phyloP scores from a whole-genome alignment of 192 early-diverging fungal species.

The Coemansia guatemalensis region DNA sequence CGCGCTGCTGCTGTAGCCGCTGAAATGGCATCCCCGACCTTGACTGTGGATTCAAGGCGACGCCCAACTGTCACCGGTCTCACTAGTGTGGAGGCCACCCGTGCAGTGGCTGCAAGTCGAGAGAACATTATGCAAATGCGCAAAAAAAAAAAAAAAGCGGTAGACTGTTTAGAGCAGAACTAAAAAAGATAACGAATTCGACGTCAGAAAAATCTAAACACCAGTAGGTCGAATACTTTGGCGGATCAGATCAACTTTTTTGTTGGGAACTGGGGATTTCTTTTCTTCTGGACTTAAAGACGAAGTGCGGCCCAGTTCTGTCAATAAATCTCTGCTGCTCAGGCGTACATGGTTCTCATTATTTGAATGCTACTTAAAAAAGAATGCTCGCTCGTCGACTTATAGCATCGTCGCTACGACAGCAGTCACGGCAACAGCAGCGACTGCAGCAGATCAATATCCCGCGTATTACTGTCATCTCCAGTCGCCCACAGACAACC shows the following conservation, averaged over 20 bases:
- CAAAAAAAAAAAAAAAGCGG: background rate
- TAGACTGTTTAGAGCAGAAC: background rate
- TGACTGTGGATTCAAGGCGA: slow-evolving; percentile 49
- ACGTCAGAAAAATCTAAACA: no score
- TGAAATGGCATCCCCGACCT: slow-evolving; percentile 31
- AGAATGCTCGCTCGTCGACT: background rate
- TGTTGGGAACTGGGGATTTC: no score
- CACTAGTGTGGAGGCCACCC: slow-evolving; percentile 22
- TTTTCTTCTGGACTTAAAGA: no score
- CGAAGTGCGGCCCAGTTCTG: no score
- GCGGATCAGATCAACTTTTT: no score
- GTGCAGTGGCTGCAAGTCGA: slow-evolving; percentile 31
- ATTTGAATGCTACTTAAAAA: background rate
- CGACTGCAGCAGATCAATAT: background rate
- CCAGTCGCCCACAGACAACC: background rate
- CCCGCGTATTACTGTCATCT: background rate
- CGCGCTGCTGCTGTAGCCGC: slow-evolving; percentile 17
- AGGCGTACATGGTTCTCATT: background rate
- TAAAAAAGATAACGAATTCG: background rate
- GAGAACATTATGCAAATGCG: slow-evolving; percentile 15
- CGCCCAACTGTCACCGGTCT: slow-evolving; percentile 29
- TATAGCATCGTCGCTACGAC: background rate
- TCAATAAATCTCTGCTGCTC: background rate
- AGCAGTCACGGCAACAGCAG: background rate
- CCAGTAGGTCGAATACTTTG: no score